Evolutionary conservation across 2,329 filamentous ascomycete species (phyloP), one percentile per base, ranked within the genome.

Genomic region (Keithomyces neogunnii): DNA sequence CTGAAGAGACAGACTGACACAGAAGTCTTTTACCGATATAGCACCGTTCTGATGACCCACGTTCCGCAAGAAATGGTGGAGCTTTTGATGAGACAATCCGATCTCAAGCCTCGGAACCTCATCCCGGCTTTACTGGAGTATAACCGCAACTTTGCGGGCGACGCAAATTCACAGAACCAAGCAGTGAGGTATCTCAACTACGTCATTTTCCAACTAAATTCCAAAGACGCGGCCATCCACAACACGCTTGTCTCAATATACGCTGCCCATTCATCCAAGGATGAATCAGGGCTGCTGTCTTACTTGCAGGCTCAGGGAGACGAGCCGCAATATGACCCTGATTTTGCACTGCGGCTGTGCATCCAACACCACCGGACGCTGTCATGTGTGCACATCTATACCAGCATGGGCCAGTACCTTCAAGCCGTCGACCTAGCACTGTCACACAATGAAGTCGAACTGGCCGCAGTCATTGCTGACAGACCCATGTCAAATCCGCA

Each of bases 241-340:
- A 99, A 99, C 66, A 97, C 93, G 0, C 80, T 99, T 5, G 89
- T 99, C 47, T 96, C 92, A 7, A 92, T 99, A 48, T 95, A 96
- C 65, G 93, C 93, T 3, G 90, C 91, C 0, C 86, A 93, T 59
- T 76, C 86, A 2, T 89, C 88, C 3, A 78, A 81, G 51, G 90
- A 95, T 51, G 93, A 99, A 70, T 84, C 87, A 0, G 87, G 86
- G 0, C 79, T 99, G 2, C 78, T 97, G 40, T 81, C 85, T 5
- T 99, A 99, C 64, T 83, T 99, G 5, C 88, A 96, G 68, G 85
- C 88, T 0, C 92, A 99, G 69, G 88, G 89, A 32, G 84, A 89
- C 48, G 87, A 93, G 62, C 88, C 88, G 45, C 81, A 83, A 45
- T 99, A 95, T 66, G 93, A 99, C 64, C 89, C 89, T 2, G 93